Conservation (phyloP, 352 stramenopile species). For the Phytopythium delawarense region DNA sequence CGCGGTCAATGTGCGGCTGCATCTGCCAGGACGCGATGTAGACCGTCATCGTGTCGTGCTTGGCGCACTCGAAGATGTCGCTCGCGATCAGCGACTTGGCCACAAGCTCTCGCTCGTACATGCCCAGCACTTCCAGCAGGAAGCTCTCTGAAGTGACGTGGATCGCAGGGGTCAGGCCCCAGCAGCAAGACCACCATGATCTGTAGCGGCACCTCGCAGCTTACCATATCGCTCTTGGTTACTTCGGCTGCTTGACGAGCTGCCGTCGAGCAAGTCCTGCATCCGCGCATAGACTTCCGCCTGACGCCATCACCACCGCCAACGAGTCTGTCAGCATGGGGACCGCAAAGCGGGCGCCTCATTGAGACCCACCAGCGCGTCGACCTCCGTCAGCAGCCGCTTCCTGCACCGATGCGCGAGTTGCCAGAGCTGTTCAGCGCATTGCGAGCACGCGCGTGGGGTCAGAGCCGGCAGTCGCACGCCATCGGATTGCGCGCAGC, state of each 20-base stretch:
- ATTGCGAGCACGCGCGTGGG: neutral
- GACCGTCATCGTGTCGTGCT: conserved; percentile 64
- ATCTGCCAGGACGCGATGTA: conserved; percentile 87
- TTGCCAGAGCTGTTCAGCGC: conserved; percentile 47
- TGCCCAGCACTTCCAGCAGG: conserved; percentile 54
- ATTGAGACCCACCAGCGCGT: conserved; percentile 32
- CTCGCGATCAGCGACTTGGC: conserved; percentile 70
- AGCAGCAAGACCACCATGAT: neutral
- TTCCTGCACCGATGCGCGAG: conserved; percentile 63
- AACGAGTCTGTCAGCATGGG: no score
- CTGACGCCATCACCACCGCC: conserved; percentile 8
- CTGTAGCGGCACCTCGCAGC: neutral
- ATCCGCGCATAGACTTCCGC: conserved; percentile 26
- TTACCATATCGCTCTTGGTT: neutral
- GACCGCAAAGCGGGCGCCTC: no score
- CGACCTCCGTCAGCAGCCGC: conserved; percentile 44
- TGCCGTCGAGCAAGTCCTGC: neutral
- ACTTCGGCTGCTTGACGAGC: neutral
- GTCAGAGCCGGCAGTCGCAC: neutral
- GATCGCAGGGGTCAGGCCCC: neutral
- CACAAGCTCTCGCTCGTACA: conserved; percentile 80
- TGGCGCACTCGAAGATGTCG: conserved; percentile 63
- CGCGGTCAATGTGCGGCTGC: conserved; percentile 70
- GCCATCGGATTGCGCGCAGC: neutral
- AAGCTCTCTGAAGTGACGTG: conserved; percentile 36